Conservation (phyloP, 1,284 basidiomycete species). For the Naganishia sp. region DNA sequence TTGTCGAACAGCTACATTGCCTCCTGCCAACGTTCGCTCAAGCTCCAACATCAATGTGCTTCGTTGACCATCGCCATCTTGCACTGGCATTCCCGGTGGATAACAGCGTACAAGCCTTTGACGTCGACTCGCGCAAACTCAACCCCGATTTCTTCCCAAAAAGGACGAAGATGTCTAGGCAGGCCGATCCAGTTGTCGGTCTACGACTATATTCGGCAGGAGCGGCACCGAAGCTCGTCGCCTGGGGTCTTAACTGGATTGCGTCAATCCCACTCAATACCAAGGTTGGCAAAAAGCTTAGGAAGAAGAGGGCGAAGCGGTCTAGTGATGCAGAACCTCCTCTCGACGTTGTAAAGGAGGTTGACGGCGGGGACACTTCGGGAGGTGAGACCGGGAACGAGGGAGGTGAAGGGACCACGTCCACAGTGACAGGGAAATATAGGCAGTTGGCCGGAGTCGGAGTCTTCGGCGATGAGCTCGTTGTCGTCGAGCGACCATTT, state of each 20-base stretch:
- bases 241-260: conserved; percentile 33
- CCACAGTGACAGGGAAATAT: conserved; percentile 27
- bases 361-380: conserved; percentile 13
- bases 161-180: conserved; percentile 23
- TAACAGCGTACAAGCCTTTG: conserved; percentile 33
- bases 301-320: conserved; percentile 21
- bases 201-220: conserved; percentile 15
- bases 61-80: conserved; percentile 27
- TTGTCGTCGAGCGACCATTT: conserved; percentile 34
- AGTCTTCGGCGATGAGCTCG: conserved; percentile 27
- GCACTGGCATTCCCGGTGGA: conserved; percentile 31
- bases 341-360: conserved; percentile 1
- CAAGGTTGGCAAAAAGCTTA: conserved; percentile 22
- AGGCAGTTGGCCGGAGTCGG: conserved; percentile 29
- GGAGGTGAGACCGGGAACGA: conserved; percentile 22
- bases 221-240: conserved; percentile 25
- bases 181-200: conserved; percentile 28
- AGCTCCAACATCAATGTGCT: conserved; percentile 29
- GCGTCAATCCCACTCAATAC: conserved; percentile 22
- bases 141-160: conserved; percentile 22
- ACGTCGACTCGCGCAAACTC: conserved; percentile 29
- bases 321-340: conserved; percentile 2
- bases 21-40: conserved; percentile 32
- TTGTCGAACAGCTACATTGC: conserved; percentile 27
- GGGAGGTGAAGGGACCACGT: conserved; percentile 12